These are phyloP conservation scores for Aspergillus vadensis DNA, from an alignment of 2,329 filamentous ascomycete species.

Conservation along the genomic window DNA sequence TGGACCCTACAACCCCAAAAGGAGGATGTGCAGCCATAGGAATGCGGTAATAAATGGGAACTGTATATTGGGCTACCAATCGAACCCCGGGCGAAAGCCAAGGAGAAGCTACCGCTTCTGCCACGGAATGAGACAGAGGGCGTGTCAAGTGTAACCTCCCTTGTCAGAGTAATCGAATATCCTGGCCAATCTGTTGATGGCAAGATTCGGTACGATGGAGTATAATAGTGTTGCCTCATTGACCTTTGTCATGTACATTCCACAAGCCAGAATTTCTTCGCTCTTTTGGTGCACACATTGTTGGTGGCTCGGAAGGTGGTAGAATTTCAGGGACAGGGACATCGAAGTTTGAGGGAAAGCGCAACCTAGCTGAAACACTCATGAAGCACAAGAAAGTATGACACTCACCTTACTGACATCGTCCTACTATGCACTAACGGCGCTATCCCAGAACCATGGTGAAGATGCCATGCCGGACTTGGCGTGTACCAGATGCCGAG, in stretches of 20 bases:
- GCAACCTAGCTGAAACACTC: neutral
- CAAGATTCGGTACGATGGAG: neutral
- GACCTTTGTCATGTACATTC: neutral
- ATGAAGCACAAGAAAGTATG: slow-evolving; percentile 1
- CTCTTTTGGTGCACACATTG: neutral
- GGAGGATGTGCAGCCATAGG: too few species aligned
- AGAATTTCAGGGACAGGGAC: neutral
- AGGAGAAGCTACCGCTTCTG: neutral
- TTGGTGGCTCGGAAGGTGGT: neutral
- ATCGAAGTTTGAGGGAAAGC: neutral
- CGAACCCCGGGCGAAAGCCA: neutral
- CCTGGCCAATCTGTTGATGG: neutral
- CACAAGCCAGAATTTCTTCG: neutral
- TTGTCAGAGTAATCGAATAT: neutral
- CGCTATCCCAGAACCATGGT: neutral
- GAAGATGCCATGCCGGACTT: slow-evolving; percentile 6
- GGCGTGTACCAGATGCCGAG: slow-evolving; percentile 12
- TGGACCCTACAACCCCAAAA: too few species aligned
- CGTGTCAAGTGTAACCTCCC: neutral
- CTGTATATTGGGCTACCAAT: neutral
- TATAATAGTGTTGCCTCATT: neutral
- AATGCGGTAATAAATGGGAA: too few species aligned
- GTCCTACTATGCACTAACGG: neutral
- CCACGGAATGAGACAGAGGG: neutral
- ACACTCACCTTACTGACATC: neutral